These are phyloP conservation scores for Dothideomycetidae sp. DNA, from an alignment of 2,329 filamentous ascomycete species.

Conservation along the genomic window DNA sequence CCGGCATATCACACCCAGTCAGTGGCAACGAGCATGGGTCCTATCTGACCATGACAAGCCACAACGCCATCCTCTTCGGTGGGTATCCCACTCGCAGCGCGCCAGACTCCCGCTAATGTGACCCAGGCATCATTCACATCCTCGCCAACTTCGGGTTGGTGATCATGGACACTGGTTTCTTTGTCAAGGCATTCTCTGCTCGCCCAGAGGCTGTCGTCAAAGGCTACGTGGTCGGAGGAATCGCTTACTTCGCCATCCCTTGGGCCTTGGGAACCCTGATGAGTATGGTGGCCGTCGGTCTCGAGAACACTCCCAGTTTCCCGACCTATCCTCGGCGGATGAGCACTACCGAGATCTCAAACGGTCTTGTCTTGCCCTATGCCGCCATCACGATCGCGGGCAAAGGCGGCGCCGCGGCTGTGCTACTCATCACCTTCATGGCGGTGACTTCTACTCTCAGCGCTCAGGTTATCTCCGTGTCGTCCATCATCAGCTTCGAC, in stretches of 20 bases:
- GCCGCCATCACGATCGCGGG: conserved; percentile 32
- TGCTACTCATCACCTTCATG: conserved; percentile 39
- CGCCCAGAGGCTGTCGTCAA: conserved; percentile 35
- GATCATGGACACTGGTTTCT: conserved; percentile 40
- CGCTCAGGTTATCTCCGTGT: conserved; percentile 38
- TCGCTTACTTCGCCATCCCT: conserved; percentile 34
- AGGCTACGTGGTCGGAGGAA: conserved; percentile 32
- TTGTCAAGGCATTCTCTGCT: conserved; percentile 38
- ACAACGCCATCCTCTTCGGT: conserved; percentile 23
- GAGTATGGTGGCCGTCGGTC: conserved; percentile 30
- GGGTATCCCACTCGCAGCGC: not conserved
- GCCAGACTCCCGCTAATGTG: conserved; percentile 22
- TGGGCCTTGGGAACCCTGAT: conserved; percentile 36
- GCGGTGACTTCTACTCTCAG: conserved; percentile 37
- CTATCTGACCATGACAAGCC: conserved; percentile 36
- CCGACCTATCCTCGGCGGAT: conserved; percentile 30
- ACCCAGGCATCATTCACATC: conserved; percentile 33
- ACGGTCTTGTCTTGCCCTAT: conserved; percentile 36
- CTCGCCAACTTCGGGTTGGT: conserved; percentile 37
- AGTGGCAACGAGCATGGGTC: conserved; percentile 35
- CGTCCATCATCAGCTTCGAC: conserved; percentile 37
- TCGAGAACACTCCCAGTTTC: conserved; percentile 34
- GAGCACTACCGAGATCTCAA: conserved; percentile 28
- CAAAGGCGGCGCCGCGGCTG: conserved; percentile 27
- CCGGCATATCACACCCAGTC: conserved; percentile 26